Conservation (phyloP, 2,329 filamentous ascomycete species). For the Colletotrichum tropicicola region DNA sequence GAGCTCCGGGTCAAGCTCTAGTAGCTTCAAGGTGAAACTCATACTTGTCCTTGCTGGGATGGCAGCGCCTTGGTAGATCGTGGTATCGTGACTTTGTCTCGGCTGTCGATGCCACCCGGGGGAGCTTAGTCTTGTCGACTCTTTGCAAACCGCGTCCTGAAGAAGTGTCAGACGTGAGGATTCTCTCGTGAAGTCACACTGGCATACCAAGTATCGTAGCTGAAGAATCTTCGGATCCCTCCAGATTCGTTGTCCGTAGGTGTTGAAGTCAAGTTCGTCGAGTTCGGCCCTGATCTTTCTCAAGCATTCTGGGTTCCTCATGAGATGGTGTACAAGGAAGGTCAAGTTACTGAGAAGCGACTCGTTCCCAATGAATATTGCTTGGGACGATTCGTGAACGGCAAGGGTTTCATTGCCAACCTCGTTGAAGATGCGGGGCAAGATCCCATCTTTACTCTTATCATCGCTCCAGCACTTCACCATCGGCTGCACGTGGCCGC, state of each 20-base stretch:
- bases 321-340: slow-evolving; percentile 23
- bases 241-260: slow-evolving; percentile 26
- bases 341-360: slow-evolving; percentile 32
- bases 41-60: slow-evolving; percentile 29
- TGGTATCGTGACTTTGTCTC: slow-evolving; percentile 3
- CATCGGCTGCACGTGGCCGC: not conserved
- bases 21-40: slow-evolving; percentile 29
- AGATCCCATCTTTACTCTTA: slow-evolving; percentile 6
- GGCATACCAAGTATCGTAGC: slow-evolving; percentile 26
- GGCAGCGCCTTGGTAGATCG: not conserved
- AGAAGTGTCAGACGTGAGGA: not conserved
- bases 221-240: slow-evolving; percentile 13
- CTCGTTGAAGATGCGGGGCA: slow-evolving; percentile 21
- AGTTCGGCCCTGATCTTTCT: slow-evolving; percentile 23
- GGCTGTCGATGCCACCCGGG: slow-evolving; percentile 32
- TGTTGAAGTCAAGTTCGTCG: slow-evolving; percentile 22
- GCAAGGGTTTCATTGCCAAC: slow-evolving; percentile 13
- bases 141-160: slow-evolving; percentile 31
- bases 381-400: slow-evolving; percentile 28
- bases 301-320: slow-evolving; percentile 22
- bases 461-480: slow-evolving; percentile 12
- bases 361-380: slow-evolving; percentile 33
- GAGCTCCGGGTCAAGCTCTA: slow-evolving; percentile 24
- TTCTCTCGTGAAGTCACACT: too few species aligned
- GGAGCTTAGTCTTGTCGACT: slow-evolving; percentile 30